Evolutionary conservation across 75 land plant species (phyloP).

Genomic region (Ceratopteris richardii): DNA sequence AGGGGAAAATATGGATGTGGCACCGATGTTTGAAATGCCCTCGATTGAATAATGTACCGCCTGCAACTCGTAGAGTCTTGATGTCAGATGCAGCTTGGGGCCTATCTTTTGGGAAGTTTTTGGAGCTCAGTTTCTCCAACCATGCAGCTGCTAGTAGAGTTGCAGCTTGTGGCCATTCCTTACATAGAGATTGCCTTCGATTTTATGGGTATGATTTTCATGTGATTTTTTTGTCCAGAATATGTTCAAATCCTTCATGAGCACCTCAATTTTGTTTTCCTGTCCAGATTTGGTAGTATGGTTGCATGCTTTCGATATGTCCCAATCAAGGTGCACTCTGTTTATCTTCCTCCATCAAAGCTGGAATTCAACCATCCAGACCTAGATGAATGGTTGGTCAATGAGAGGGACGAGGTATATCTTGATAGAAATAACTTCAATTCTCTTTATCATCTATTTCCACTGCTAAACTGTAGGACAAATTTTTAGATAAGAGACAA

Average conservation of each 20-base stretch:
- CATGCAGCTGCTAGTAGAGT: conserved; percentile 84
- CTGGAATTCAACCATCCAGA: conserved; percentile 58
- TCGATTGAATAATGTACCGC: conserved; percentile 58
- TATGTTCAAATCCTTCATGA: not conserved
- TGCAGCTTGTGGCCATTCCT: conserved; percentile 86
- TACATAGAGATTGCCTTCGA: conserved; percentile 83
- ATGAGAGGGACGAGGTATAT: conserved; percentile 72
- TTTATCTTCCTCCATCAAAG: conserved; percentile 65
- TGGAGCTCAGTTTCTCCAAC: conserved; percentile 93
- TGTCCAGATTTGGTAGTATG: conserved; percentile 20
- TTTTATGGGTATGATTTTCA: conserved; percentile 63
- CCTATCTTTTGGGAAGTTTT: conserved; percentile 88
- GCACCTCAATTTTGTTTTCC: not conserved
- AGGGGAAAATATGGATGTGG: conserved; percentile 99
- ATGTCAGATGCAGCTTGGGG: conserved; percentile 99
- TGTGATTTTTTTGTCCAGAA: not conserved
- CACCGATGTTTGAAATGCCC: conserved; percentile 85
- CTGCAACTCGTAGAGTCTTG: conserved; percentile 67
- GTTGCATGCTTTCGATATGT: conserved; percentile 75
- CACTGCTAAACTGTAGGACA: too few relatives aligned
- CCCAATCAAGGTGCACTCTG: conserved; percentile 61
- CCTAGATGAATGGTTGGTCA: conserved; percentile 60
- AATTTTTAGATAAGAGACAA: conserved; percentile 49
- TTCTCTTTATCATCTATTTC: too few relatives aligned
- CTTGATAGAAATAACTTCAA: too few relatives aligned